Conservation (phyloP, 805 yeast species). For the Saccharomycopsis sp. region DNA sequence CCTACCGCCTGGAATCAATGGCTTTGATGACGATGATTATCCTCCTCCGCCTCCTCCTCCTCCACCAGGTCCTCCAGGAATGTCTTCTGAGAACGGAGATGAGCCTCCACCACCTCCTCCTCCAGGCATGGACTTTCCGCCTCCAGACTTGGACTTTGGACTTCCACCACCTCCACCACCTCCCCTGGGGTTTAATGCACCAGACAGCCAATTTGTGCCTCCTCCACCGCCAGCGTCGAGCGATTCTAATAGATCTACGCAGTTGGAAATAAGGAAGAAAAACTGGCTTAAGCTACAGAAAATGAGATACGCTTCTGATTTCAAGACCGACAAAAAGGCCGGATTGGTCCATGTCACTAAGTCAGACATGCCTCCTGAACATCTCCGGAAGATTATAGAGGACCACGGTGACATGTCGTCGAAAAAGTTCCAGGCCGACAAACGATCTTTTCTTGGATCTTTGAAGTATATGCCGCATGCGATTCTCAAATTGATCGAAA, state of each 20-base stretch:
- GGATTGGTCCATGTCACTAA: constrained; percentile 54
- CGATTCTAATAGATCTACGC: constrained; percentile 22
- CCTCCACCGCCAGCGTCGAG: constrained; percentile 20
- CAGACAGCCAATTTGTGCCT: constrained; percentile 21
- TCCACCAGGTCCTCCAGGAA: too few species aligned
- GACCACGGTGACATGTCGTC: constrained; percentile 85
- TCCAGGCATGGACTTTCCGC: constrained; percentile 24
- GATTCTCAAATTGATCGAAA: constrained; percentile 76
- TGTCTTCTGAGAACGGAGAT: constrained; percentile 19
- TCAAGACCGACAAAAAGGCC: constrained; percentile 29
- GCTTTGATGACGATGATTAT: constrained; percentile 39
- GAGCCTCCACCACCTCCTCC: constrained; percentile 28
- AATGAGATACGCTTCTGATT: constrained; percentile 38
- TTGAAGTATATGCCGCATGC: constrained; percentile 96
- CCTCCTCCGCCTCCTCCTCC: constrained; percentile 34
- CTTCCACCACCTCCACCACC: constrained; percentile 30
- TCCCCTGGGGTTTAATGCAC: constrained; percentile 25
- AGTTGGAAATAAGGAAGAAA: constrained; percentile 39
- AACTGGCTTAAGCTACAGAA: constrained; percentile 65
- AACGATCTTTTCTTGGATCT: constrained; percentile 83
- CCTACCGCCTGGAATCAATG: constrained; percentile 48
- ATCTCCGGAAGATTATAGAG: constrained; percentile 72
- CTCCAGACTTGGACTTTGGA: constrained; percentile 9
- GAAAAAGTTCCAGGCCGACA: constrained; percentile 72
- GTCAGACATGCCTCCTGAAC: constrained; percentile 90